Evolutionary conservation across 345 rosid genomes (phyloP), one percentile per base, ranked within the genome.

Genomic region (Bruguiera parviflora): DNA sequence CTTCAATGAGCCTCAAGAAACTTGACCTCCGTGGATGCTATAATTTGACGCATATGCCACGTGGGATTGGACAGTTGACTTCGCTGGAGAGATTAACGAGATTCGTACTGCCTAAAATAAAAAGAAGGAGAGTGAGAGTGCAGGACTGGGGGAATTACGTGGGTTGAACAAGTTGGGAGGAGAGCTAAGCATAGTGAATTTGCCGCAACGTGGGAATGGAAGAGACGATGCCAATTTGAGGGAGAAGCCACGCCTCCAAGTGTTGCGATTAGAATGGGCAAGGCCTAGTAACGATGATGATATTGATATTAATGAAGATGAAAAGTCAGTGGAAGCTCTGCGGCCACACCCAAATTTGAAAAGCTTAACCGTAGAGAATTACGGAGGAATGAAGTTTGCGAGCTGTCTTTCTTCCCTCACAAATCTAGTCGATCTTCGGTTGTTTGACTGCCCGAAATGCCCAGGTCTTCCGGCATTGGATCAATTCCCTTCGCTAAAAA

Each of bases 151-250:
- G n/a, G 77, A 73, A 62, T 64, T 73, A 47, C 52, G 18, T 28
- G 61, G 62, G 57, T 56, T 73, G 25, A 71, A 71, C 55, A 35
- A 58, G 58, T 67, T 67, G 5, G 43, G 63, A 51, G 72, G 72
- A 31, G 47, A 9, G 21, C 25, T 73, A 32, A 19, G 58, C 56
- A 46, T 73, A 8, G 4, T 28, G 43, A 67, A 67, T 33, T 18
- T 73, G 19, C 37, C 57, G 27, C 10, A 2, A 1, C 27, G 3
- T 22, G n/a, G 2, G 72, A 73, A 66, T 53, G 52, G n/a, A 15
- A 53, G 46, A 33, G 6, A 5, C 37, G 24, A 28, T 28, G 71
- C 72, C 15, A 66, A 67, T 33, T 61, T 73, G 72, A 73, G 62
- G 47, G 67, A 10, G 9, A 73, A 73, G 56, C 25, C 5, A 18